Evolutionary conservation across 805 yeast genomes (phyloP).

Genomic region (Lachancea sp.): DNA sequence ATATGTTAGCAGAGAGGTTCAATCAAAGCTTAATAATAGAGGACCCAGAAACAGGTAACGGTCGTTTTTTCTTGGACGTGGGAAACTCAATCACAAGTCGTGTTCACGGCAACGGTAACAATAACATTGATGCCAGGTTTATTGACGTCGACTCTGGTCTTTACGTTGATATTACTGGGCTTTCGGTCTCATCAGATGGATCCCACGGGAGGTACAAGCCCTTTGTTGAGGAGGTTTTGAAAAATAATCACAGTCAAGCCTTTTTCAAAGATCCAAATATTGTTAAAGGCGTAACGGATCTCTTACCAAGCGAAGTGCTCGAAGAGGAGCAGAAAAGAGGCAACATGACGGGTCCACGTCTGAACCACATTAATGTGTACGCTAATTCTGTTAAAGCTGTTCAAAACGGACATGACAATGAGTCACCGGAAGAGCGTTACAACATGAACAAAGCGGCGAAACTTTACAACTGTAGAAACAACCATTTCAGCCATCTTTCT

Average conservation of each 20-base stretch:
- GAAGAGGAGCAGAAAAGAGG: slow-evolving; percentile 5
- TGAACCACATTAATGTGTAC: slow-evolving; percentile 10
- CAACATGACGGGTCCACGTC: slow-evolving; percentile 12
- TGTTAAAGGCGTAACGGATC: slow-evolving; percentile 6
- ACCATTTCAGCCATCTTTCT: slow-evolving; percentile 44
- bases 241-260: neutral
- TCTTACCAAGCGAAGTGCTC: neutral
- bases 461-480: slow-evolving; percentile 51
- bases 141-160: slow-evolving; percentile 65
- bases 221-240: slow-evolving; percentile 5
- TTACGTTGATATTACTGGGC: slow-evolving; percentile 67
- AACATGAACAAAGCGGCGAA: slow-evolving; percentile 28
- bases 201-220: slow-evolving; percentile 15
- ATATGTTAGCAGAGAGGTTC: slow-evolving; percentile 37
- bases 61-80: slow-evolving; percentile 47
- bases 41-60: slow-evolving; percentile 45
- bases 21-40: slow-evolving; percentile 44
- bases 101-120: slow-evolving; percentile 48
- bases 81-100: slow-evolving; percentile 50
- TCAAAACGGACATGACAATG: slow-evolving; percentile 13
- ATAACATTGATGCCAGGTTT: slow-evolving; percentile 67
- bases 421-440: slow-evolving; percentile 31
- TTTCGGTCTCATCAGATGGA: slow-evolving; percentile 40
- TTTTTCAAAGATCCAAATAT: slow-evolving; percentile 11
- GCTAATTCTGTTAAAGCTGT: neutral